Percentiles rank a stretch among this genome's conserved stretches.
Evolutionary conservation across 2,329 filamentous ascomycete species (phyloP).

Genomic region (Fusarium neocosmosporiellum): DNA sequence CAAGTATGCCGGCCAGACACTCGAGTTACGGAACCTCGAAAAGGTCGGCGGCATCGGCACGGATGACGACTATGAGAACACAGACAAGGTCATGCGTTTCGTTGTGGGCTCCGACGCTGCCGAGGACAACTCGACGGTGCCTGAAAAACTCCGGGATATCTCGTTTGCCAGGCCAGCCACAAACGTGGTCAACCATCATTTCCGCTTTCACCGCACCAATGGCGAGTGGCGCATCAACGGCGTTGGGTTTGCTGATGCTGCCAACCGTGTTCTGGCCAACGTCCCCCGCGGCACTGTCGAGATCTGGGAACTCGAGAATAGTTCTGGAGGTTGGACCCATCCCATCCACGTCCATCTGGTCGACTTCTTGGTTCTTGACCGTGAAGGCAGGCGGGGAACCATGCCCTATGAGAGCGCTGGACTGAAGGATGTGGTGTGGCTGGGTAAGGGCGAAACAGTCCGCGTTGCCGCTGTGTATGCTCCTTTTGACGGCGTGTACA

Average conservation of each 20-base stretch:
- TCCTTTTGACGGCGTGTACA: conserved; percentile 64
- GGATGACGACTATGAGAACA: conserved; percentile 62
- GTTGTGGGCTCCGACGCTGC: conserved; percentile 54
- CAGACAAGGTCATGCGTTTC: conserved; percentile 64
- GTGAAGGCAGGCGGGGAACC: conserved; percentile 54
- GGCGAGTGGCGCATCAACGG: conserved; percentile 65
- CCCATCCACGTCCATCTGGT: conserved; percentile 69
- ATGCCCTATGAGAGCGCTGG: conserved; percentile 64
- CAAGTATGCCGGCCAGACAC: conserved; percentile 58
- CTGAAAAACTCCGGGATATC: conserved; percentile 49
- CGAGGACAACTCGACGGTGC: conserved; percentile 51
- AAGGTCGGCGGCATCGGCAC: conserved; percentile 48
- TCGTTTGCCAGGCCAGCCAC: conserved; percentile 50
- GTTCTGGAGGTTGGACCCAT: conserved; percentile 62
- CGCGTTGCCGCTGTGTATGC: conserved; percentile 62
- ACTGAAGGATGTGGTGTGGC: conserved; percentile 68
- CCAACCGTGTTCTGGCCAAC: conserved; percentile 60
- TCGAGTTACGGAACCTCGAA: conserved; percentile 51
- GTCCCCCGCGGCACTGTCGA: conserved; percentile 59
- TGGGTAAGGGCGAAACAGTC: conserved; percentile 62
- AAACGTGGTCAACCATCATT: conserved; percentile 54
- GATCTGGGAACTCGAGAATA: conserved; percentile 63
- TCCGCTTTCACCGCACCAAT: conserved; percentile 57
- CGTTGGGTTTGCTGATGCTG: conserved; percentile 55
- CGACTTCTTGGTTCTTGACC: conserved; percentile 65